A percentile compares a stretch with the other conserved stretches of the same genome.
These are phyloP conservation scores for Haematococcus sp. DNA, from an alignment of 139 green algal species.

Conservation along the genomic window DNA sequence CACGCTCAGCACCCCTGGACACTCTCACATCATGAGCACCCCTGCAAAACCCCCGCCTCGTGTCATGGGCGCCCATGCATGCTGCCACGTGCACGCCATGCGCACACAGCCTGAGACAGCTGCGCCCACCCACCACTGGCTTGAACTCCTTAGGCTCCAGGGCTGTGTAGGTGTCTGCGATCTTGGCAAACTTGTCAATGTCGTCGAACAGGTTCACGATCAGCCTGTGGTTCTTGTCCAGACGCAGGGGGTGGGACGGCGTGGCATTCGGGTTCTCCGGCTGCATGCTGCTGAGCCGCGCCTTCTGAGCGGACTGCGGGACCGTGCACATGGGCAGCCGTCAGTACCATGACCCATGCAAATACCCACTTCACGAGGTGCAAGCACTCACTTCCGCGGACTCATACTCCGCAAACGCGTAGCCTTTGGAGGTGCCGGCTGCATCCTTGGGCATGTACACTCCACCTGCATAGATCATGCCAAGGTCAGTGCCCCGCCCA, in stretches of 20 bases:
- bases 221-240: slow-evolving; percentile 98
- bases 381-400: slow-evolving; percentile 1
- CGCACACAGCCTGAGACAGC: neutral
- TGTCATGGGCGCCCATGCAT: too few species aligned
- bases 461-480: slow-evolving; percentile 51
- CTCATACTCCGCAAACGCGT: slow-evolving; percentile 93
- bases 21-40: too few species aligned
- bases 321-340: neutral
- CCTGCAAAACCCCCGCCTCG: too few species aligned
- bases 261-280: too few species aligned
- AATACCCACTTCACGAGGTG: neutral
- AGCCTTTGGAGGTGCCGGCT: slow-evolving; percentile 82
- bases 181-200: slow-evolving; percentile 73
- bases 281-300: too few species aligned
- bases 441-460: slow-evolving; percentile 87
- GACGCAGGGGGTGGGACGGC: slow-evolving; percentile 10
- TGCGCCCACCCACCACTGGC: slow-evolving; percentile 28
- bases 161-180: slow-evolving; percentile 58
- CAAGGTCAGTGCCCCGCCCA: neutral
- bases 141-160: slow-evolving; percentile 44
- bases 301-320: too few species aligned
- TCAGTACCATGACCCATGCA: too few species aligned
- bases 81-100: neutral
- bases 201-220: slow-evolving; percentile 91
- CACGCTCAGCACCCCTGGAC: too few species aligned